Conservation (phyloP, 495 filamentous ascomycete species). For the Aspergillus baeticus region DNA sequence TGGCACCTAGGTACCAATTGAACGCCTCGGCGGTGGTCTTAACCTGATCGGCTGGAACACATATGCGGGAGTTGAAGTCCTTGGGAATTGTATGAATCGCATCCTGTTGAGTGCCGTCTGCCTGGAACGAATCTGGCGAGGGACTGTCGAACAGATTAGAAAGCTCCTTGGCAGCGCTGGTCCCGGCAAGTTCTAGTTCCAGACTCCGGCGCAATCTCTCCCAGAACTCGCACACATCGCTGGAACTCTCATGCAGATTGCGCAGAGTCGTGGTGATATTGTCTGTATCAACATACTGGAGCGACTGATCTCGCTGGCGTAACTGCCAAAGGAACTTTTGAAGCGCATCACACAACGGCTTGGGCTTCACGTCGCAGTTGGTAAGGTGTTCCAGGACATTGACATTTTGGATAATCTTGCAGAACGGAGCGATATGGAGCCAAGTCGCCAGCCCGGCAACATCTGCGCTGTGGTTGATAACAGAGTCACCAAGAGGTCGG, state of each 20-base stretch:
- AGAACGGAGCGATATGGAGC: constrained; percentile 59
- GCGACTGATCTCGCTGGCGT: constrained; percentile 33
- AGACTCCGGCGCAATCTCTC: constrained; percentile 52
- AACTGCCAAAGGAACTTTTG: constrained; percentile 47
- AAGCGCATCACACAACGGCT: constrained; percentile 49
- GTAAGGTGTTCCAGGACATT: constrained; percentile 49
- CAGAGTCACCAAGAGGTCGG: constrained; percentile 48
- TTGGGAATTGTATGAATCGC: constrained; percentile 35
- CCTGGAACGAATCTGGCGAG: constrained; percentile 3
- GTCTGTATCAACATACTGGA: constrained; percentile 45
- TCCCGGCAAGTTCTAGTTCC: constrained; percentile 50
- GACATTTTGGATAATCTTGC: constrained; percentile 51
- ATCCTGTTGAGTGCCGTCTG: constrained; percentile 1
- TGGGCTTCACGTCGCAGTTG: constrained; percentile 49
- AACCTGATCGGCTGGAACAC: constrained; percentile 34
- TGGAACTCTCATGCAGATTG: constrained; percentile 43
- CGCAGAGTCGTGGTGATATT: constrained; percentile 40
- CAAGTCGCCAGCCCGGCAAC: constrained; percentile 55
- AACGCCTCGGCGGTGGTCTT: constrained; percentile 35
- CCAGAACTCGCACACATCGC: constrained; percentile 53
- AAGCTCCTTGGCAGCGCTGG: constrained; percentile 37
- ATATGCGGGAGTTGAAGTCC: constrained; percentile 42
- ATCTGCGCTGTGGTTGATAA: constrained; percentile 49
- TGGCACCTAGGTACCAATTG: constrained; percentile 28
- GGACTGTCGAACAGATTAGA: constrained; percentile 48